phyloP scores from a whole-genome alignment of 2,329 filamentous ascomycete species.

The Exophiala phaeomuriformis region DNA sequence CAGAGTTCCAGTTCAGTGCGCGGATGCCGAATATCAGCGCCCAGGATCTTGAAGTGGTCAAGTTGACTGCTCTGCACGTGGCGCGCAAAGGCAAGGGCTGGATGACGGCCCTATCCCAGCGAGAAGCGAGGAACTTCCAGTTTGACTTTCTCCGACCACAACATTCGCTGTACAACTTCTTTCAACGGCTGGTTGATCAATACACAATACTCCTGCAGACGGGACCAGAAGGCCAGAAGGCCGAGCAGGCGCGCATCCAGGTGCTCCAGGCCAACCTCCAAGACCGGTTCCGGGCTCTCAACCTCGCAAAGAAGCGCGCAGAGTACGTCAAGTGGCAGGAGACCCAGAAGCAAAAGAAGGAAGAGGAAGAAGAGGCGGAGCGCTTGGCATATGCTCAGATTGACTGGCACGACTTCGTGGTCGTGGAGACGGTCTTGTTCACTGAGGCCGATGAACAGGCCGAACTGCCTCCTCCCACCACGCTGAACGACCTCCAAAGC shows the following conservation, averaged over 20 bases:
- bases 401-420: conserved; percentile 96
- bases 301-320: conserved; percentile 73
- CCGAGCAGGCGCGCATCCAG: conserved; percentile 63
- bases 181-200: conserved; percentile 85
- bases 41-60: conserved; percentile 70
- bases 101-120: conserved; percentile 81
- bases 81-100: conserved; percentile 89
- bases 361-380: conserved; percentile 79
- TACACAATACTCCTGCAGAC: conserved; percentile 72
- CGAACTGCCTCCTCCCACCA: conserved; percentile 81
- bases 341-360: conserved; percentile 76
- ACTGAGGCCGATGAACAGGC: conserved; percentile 79
- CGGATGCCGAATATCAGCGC: conserved; percentile 97
- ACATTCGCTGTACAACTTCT: conserved; percentile 94
- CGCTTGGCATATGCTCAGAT: conserved; percentile 72
- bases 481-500: conserved; percentile 83
- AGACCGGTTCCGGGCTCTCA: conserved; percentile 73
- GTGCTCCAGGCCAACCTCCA: conserved; percentile 67
- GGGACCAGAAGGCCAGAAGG: conserved; percentile 61
- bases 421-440: conserved; percentile 92
- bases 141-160: conserved; percentile 95
- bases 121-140: conserved; percentile 83
- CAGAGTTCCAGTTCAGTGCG: conserved; percentile 86
- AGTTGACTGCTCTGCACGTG: conserved; percentile 79
- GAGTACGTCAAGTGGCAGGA: conserved; percentile 83